A percentile compares a stretch with the other conserved stretches of the same genome.
phyloP scores from a whole-genome alignment of 768 basidiomycete genomes.

The Tulasnella sp. region DNA sequence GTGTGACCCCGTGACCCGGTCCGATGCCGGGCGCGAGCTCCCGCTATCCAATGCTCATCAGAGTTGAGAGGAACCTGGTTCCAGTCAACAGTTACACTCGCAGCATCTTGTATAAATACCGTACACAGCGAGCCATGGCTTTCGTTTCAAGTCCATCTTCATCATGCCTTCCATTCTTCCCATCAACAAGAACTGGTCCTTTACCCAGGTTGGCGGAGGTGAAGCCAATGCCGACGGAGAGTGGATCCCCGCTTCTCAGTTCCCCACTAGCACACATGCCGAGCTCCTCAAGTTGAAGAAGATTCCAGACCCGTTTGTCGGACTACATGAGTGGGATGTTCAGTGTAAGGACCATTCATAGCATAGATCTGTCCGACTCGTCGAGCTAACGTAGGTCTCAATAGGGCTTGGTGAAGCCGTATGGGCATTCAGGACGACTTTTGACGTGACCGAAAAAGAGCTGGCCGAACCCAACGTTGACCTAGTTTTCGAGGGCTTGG shows the following conservation, averaged over 20 bases:
- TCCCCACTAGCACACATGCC: constrained; percentile 87
- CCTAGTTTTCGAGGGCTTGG: constrained; percentile 87
- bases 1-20: constrained; percentile 12
- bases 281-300: constrained; percentile 72
- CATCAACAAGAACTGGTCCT: constrained; percentile 60
- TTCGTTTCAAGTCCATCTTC: background rate
- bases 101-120: constrained; percentile 14
- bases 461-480: constrained; percentile 59
- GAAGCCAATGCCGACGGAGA: constrained; percentile 62
- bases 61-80: background rate
- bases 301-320: constrained; percentile 76
- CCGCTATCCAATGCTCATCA: background rate
- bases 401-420: constrained; percentile 86
- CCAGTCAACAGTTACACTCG: background rate
- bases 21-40: background rate
- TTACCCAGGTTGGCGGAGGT: constrained; percentile 68
- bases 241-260: constrained; percentile 64
- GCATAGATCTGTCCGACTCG: background rate
- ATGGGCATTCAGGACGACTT: constrained; percentile 79
- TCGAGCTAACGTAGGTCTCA: background rate
- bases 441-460: constrained; percentile 57
- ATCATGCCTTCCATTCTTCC: constrained; percentile 39
- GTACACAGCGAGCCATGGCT: background rate
- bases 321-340: constrained; percentile 84
- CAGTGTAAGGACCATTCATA: constrained; percentile 69